Conservation (phyloP, 2,329 filamentous ascomycete species). For the Periconia digitata region DNA sequence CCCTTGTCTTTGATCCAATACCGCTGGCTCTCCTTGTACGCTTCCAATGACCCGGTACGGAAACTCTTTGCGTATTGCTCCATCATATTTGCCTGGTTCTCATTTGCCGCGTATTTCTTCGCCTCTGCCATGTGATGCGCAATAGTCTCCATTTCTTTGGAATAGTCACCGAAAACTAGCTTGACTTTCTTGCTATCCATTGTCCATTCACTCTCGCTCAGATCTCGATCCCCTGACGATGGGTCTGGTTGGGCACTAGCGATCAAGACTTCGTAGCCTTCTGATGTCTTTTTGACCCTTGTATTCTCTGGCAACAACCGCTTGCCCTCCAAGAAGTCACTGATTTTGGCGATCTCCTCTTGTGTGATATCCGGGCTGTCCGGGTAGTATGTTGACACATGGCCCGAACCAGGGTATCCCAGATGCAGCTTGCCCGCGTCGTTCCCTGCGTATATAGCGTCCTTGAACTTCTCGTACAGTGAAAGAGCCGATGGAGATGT, state of each 20-base stretch:
- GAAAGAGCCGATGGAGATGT: constrained; percentile 42
- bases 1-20: constrained; percentile 58
- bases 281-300: constrained; percentile 47
- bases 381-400: constrained; percentile 55
- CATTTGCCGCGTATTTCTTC: constrained; percentile 50
- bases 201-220: constrained; percentile 50
- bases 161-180: constrained; percentile 51
- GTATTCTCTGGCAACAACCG: constrained; percentile 54
- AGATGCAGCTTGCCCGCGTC: constrained; percentile 49
- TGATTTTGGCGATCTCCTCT: constrained; percentile 50
- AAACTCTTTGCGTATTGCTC: constrained; percentile 54
- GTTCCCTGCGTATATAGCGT: constrained; percentile 48
- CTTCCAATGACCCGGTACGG: constrained; percentile 52
- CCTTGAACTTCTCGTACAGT: constrained; percentile 48
- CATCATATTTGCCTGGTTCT: constrained; percentile 49
- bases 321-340: constrained; percentile 50
- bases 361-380: constrained; percentile 51
- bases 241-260: constrained; percentile 50
- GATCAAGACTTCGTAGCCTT: constrained; percentile 52
- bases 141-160: constrained; percentile 51
- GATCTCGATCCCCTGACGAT: constrained; percentile 42
- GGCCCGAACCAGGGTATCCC: constrained; percentile 52
- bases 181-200: constrained; percentile 50
- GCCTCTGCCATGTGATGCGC: constrained; percentile 50
- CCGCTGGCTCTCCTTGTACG: constrained; percentile 54